Evolutionary conservation across 2,329 filamentous ascomycete species (phyloP).

Genomic region (Colletotrichum orbiculare): DNA sequence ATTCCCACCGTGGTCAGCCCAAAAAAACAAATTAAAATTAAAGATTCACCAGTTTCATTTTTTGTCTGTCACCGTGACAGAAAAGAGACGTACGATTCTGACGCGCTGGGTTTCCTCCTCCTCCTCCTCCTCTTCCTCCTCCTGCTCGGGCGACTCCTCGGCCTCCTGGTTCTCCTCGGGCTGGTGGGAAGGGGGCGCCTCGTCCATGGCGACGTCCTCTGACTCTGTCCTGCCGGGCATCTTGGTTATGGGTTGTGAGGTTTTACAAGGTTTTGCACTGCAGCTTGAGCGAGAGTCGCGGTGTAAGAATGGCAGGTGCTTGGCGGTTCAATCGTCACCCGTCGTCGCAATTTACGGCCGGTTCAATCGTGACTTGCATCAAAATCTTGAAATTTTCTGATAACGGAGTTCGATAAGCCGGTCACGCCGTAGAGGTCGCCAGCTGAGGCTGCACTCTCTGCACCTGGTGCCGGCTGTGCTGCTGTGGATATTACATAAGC

Average conservation of each 20-base stretch:
- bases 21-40: not conserved
- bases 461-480: not conserved
- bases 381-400: constrained; percentile 34
- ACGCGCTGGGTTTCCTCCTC: constrained; percentile 67
- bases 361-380: constrained; percentile 21
- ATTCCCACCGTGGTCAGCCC: not conserved
- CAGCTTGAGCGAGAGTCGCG: too few relatives aligned
- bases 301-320: too few relatives aligned
- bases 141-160: constrained; percentile 53
- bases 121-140: constrained; percentile 61
- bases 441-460: not conserved
- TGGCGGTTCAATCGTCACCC: too few relatives aligned
- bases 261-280: too few relatives aligned
- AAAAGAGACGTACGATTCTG: constrained; percentile 62
- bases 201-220: constrained; percentile 49
- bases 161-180: constrained; percentile 46
- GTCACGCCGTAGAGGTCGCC: not conserved
- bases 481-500: not conserved
- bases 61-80: too few relatives aligned
- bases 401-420: constrained; percentile 32
- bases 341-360: not conserved
- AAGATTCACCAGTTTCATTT: too few relatives aligned
- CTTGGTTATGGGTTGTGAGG: constrained; percentile 26
- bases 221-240: constrained; percentile 57
- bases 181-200: constrained; percentile 49